Evolutionary conservation across 352 stramenopile genomes (phyloP), one percentile per base, ranked within the genome.

Genomic region (Globisporangium cederbergense): DNA sequence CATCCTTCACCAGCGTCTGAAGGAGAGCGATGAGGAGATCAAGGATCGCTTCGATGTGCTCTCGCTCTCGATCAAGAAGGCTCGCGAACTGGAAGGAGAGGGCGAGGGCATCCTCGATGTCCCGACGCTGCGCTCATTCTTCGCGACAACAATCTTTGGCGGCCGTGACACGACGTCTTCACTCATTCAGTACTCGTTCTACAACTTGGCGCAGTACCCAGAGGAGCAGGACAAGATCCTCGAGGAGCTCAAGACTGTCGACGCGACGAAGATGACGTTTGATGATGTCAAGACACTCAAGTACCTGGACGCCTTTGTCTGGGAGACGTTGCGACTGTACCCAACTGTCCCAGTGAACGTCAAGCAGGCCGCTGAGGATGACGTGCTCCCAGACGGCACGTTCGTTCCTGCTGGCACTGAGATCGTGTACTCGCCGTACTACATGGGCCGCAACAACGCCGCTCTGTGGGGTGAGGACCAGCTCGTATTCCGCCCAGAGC

Each of bases 201-300:
- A 96, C 60, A 67, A 67, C n/a, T 68, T 96, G 2, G 75, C 84
- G 2, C 85, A 62, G 22, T 62, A 92, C 54, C 79, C 81, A 25
- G 47, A 64, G 28, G 69, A 82, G 10, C 76, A 89, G 58, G 60
- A 77, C 22, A 75, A 80, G 67, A 82, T 85, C 36, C 42, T 83
- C 25, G 62, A 73, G 14, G 80, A 89, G 55, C 60, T 89, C 47
- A n/a, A 54, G 20, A 34, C 22, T 6, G 2, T 34, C 22, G 22
- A 25, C 22, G 22, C 22, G 22, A 25, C 22, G 22, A 25, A 25
- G 11, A 13, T 86, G n/a, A 77, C 73, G 8, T 88, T 86, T 64
- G 77, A 88, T 13, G 55, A 76, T 16, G 67, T 90, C 43, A 86
- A 86, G 65, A 60, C 62, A 18, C 64, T 95, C 53, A 47, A 47